A percentile compares a stretch with the other conserved stretches of the same genome.
These are phyloP conservation scores for Hebeloma cylindrosporum DNA, from an alignment of 768 basidiomycete species.

Conservation along the genomic window DNA sequence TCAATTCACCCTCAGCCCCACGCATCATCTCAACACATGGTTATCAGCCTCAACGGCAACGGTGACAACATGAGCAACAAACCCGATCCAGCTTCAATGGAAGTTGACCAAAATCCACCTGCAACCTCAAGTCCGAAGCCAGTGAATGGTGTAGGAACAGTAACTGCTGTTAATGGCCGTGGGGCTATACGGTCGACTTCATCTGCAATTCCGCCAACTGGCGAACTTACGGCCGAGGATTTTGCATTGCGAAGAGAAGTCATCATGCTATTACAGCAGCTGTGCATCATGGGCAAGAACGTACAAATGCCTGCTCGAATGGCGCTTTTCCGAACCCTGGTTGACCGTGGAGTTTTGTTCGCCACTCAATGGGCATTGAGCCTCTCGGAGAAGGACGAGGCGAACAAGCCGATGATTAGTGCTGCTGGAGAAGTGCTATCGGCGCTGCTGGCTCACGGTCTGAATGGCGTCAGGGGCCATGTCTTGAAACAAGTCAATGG, in stretches of 20 bases:
- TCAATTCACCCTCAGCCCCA: conserved; percentile 20
- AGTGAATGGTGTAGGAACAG: conserved; percentile 27
- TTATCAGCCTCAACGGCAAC: conserved; percentile 41
- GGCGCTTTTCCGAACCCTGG: conserved; percentile 80
- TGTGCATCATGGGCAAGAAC: conserved; percentile 95
- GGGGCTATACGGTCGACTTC: conserved; percentile 24
- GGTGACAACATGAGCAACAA: conserved; percentile 36
- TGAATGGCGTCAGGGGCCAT: conserved; percentile 81
- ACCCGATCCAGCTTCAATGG: conserved; percentile 36
- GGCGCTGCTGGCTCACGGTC: conserved; percentile 86
- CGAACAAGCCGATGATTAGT: conserved; percentile 61
- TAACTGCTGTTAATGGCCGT: conserved; percentile 24
- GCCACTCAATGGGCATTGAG: conserved; percentile 91
- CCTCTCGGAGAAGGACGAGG: conserved; percentile 57
- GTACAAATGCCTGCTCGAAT: conserved; percentile 87
- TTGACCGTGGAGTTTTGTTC: conserved; percentile 85
- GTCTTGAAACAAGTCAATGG: conserved; percentile 78
- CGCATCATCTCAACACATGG: conserved; percentile 29
- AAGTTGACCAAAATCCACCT: conserved; percentile 36
- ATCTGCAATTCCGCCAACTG: conserved; percentile 60
- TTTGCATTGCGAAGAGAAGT: conserved; percentile 68
- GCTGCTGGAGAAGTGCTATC: conserved; percentile 86
- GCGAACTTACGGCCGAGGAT: conserved; percentile 54
- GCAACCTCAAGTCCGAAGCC: conserved; percentile 25
- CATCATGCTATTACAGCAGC: conserved; percentile 85